These are phyloP conservation scores for Hymenoscyphus repandus DNA, from an alignment of 2,329 filamentous ascomycete genomes.

Conservation along the genomic window DNA sequence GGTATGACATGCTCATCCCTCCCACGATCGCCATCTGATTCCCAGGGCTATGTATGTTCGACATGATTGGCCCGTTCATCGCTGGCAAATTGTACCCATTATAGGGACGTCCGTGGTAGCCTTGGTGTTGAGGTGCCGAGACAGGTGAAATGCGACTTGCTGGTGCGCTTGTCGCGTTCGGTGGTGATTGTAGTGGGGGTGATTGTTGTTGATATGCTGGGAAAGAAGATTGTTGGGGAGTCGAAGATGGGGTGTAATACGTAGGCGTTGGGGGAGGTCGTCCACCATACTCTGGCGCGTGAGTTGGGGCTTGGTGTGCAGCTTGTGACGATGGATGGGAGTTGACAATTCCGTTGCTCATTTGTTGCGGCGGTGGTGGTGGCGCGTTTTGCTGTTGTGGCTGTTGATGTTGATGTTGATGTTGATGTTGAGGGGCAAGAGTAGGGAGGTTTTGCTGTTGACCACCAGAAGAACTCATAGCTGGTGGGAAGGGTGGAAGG, in stretches of 20 bases:
- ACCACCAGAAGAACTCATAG: constrained; percentile 44
- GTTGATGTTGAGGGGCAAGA: constrained; percentile 29
- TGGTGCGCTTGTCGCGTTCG: constrained; percentile 34
- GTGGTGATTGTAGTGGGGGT: constrained; percentile 40
- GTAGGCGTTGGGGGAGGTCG: constrained; percentile 53
- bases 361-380: constrained; percentile 35
- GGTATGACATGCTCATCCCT: constrained; percentile 42
- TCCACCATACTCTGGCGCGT: constrained; percentile 52
- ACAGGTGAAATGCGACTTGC: constrained; percentile 36
- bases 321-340: constrained; percentile 43
- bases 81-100: constrained; percentile 51
- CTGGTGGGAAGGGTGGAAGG: constrained; percentile 58
- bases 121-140: constrained; percentile 40
- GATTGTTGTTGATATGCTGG: constrained; percentile 45
- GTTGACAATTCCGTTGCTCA: constrained; percentile 42
- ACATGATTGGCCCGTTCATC: constrained; percentile 66
- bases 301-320: constrained; percentile 47
- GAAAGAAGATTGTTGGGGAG: constrained; percentile 42
- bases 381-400: constrained; percentile 29
- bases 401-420: constrained; percentile 31
- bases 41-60: constrained; percentile 71
- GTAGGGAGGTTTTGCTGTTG: constrained; percentile 35
- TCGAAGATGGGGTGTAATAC: constrained; percentile 50
- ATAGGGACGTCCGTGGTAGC: constrained; percentile 44
- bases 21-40: constrained; percentile 68